Percentiles rank a stretch among this genome's conserved stretches.
phyloP scores from a whole-genome alignment of 2,329 filamentous ascomycete genomes.

The Hypomyces perniciosus region DNA sequence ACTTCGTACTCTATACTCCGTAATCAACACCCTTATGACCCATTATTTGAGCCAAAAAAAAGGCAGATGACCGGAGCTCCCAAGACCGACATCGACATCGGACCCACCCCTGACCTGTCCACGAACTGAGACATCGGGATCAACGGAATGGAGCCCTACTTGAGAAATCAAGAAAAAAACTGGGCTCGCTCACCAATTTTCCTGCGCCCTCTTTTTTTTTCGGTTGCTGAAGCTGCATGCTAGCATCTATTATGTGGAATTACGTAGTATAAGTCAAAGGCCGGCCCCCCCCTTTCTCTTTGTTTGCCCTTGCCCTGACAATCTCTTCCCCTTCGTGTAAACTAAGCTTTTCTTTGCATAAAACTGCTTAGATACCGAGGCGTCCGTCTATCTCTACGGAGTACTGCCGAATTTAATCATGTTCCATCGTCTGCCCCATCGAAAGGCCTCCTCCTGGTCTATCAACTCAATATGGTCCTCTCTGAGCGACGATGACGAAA shows the following conservation, averaged over 20 bases:
- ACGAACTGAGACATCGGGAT: constrained; percentile 10
- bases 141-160: constrained; percentile 3
- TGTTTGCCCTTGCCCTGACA: neutral
- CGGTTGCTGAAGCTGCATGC: neutral
- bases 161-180: neutral
- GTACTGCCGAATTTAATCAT: too few species aligned
- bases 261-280: constrained; percentile 6
- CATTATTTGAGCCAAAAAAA: neutral
- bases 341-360: neutral
- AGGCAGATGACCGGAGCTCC: neutral
- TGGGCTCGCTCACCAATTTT: neutral
- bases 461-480: constrained; percentile 16
- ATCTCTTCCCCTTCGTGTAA: neutral
- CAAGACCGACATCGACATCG: neutral
- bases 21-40: neutral
- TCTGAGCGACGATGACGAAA: constrained; percentile 9
- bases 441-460: constrained; percentile 16
- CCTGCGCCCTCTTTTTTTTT: constrained; percentile 2
- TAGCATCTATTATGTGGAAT: too few species aligned
- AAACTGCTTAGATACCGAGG: neutral
- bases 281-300: neutral
- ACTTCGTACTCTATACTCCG: too few species aligned
- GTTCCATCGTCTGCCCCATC: neutral
- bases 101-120: constrained; percentile 1
- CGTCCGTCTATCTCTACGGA: too few species aligned